Evolutionary conservation across 2,329 filamentous ascomycete genomes (phyloP).

Genomic region (Periconia macrospinosa): DNA sequence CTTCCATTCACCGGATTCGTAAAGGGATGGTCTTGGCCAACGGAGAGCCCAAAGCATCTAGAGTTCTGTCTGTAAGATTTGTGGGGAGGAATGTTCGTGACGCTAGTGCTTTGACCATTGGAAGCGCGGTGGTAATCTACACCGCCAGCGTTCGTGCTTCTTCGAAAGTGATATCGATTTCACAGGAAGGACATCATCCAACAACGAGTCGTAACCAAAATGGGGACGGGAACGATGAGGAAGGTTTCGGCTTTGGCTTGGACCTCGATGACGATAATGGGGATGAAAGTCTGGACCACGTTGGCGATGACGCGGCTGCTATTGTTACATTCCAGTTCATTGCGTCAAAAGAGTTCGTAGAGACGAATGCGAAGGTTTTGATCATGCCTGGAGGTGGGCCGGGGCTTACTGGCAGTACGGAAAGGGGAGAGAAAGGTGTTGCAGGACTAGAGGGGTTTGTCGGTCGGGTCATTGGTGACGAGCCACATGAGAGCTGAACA

Average conservation of each 20-base stretch:
- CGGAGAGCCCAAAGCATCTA: constrained; percentile 57
- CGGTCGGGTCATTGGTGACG: constrained; percentile 56
- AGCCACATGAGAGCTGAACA: not conserved
- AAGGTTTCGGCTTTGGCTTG: constrained; percentile 63
- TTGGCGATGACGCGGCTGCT: constrained; percentile 41
- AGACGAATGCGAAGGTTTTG: constrained; percentile 69
- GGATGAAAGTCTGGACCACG: constrained; percentile 23
- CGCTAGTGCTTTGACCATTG: constrained; percentile 64
- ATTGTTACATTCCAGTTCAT: constrained; percentile 70
- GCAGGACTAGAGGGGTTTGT: constrained; percentile 72
- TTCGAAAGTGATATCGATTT: constrained; percentile 67
- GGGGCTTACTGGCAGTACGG: constrained; percentile 58
- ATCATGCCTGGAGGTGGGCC: constrained; percentile 72
- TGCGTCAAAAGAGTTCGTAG: constrained; percentile 71
- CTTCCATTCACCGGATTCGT: constrained; percentile 48
- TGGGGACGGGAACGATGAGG: constrained; percentile 24
- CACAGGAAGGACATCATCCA: constrained; percentile 19
- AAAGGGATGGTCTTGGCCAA: constrained; percentile 83
- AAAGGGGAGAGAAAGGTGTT: constrained; percentile 51
- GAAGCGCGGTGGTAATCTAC: constrained; percentile 78
- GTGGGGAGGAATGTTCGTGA: constrained; percentile 54
- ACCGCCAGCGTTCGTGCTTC: constrained; percentile 83
- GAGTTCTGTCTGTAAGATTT: constrained; percentile 66
- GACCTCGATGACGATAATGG: constrained; percentile 48
- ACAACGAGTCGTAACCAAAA: not conserved